A percentile compares a stretch with the other conserved stretches of the same genome.
These are phyloP conservation scores for Nannochloropsis gaditana DNA, from an alignment of 108 stramenopile genomes.

Conservation along the genomic window DNA sequence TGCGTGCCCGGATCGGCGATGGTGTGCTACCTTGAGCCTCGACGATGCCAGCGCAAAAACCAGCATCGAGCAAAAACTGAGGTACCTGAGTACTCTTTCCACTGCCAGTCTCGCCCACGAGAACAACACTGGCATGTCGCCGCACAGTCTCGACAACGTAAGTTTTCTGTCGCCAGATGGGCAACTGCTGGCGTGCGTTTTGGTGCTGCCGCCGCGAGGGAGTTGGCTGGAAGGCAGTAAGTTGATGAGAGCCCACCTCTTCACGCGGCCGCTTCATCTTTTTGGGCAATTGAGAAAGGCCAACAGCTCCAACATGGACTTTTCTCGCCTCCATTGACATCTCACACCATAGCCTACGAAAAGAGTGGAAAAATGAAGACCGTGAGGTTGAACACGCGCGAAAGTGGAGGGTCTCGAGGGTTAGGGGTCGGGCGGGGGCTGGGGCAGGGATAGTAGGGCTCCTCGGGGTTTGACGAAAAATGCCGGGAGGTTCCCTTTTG, in stretches of 20 bases:
- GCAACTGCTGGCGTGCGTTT: not conserved
- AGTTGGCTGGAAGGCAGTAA: not conserved
- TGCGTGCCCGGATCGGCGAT: not conserved
- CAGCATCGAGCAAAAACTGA: slow-evolving; percentile 71
- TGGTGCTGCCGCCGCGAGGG: slow-evolving; percentile 1
- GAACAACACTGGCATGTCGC: slow-evolving; percentile 60
- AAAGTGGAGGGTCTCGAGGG: too few relatives aligned
- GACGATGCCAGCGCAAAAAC: slow-evolving; percentile 18
- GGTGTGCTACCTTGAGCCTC: not conserved
- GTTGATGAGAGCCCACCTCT: not conserved
- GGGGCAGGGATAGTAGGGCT: too few relatives aligned
- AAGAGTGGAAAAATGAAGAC: too few relatives aligned
- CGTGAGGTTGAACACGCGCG: too few relatives aligned
- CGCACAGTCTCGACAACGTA: not conserved
- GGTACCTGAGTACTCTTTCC: slow-evolving; percentile 94
- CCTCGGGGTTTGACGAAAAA: too few relatives aligned
- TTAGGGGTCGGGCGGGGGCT: too few relatives aligned
- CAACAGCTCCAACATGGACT: too few relatives aligned
- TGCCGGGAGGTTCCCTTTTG: too few relatives aligned
- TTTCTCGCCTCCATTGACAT: too few relatives aligned
- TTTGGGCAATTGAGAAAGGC: not conserved
- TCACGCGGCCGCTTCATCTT: slow-evolving; percentile 17
- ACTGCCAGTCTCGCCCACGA: slow-evolving; percentile 89
- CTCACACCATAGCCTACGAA: too few relatives aligned
- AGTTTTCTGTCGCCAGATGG: not conserved